phyloP scores from a whole-genome alignment of 2,329 filamentous ascomycete genomes.

The Thermochaetoides dissita region DNA sequence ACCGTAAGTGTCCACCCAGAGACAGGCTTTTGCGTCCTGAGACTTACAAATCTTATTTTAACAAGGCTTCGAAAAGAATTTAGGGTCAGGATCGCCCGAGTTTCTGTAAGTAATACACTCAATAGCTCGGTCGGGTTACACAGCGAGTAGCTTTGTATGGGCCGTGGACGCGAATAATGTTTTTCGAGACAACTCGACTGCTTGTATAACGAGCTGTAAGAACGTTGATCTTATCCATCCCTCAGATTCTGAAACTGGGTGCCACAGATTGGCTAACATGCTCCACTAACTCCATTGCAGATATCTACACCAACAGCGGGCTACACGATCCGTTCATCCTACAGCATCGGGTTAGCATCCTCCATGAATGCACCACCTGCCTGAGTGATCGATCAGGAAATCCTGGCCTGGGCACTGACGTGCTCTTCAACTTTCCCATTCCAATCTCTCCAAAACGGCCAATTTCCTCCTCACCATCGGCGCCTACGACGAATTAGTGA shows the following conservation, averaged over 20 bases:
- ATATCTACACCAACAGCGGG: not conserved
- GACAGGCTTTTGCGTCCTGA: too few relatives aligned
- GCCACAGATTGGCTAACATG: too few relatives aligned
- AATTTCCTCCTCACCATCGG: constrained; percentile 1
- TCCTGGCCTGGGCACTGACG: not conserved
- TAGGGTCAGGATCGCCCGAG: not conserved
- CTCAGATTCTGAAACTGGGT: not conserved
- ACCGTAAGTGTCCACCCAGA: too few relatives aligned
- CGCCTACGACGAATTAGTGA: too few relatives aligned
- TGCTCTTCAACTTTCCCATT: not conserved
- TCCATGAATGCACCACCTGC: constrained; percentile 1
- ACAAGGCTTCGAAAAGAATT: too few relatives aligned
- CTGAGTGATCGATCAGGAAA: not conserved
- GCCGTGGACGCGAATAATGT: not conserved
- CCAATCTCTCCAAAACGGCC: not conserved
- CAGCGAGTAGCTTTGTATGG: too few relatives aligned
- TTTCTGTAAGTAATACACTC: not conserved
- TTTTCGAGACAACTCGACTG: not conserved
- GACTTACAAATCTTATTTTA: too few relatives aligned
- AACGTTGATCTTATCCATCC: not conserved
- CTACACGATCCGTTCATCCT: not conserved
- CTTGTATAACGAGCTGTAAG: too few relatives aligned
- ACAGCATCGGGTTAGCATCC: not conserved
- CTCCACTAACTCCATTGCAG: not conserved
- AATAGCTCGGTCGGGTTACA: not conserved